Evolutionary conservation across 2,329 filamentous ascomycete species (phyloP).

Genomic region (Paecilomyces fulvus): DNA sequence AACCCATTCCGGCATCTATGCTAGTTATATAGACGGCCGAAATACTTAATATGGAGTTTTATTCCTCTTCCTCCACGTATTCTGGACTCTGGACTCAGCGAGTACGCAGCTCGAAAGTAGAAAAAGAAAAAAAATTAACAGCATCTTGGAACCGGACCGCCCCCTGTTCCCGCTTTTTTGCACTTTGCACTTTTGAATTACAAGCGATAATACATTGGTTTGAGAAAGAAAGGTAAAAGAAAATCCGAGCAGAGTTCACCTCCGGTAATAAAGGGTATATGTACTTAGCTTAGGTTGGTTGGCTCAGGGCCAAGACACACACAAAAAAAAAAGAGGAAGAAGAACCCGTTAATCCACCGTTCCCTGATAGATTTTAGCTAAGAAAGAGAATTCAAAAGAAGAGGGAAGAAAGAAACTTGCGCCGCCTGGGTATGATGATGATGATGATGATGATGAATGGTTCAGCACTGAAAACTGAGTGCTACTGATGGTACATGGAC

Average conservation of each 20-base stretch:
- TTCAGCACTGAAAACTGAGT: not conserved
- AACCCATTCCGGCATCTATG: not conserved
- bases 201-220: not conserved
- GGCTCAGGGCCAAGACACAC: not conserved
- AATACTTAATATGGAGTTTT: too few relatives aligned
- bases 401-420: not conserved
- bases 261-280: not conserved
- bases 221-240: not conserved
- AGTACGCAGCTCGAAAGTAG: too few relatives aligned
- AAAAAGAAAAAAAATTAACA: too few relatives aligned
- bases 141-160: too few relatives aligned
- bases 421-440: not conserved
- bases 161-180: not conserved
- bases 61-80: too few relatives aligned
- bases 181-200: not conserved
- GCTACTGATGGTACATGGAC: not conserved
- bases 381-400: not conserved
- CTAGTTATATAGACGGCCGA: not conserved
- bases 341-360: not conserved
- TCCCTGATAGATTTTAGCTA: not conserved
- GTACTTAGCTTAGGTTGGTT: not conserved
- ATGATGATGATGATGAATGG: not conserved
- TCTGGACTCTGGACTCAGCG: too few relatives aligned
- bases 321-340: not conserved
- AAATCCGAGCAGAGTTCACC: not conserved